These are phyloP conservation scores for Colletotrichum sp. DNA, from an alignment of 2,329 filamentous ascomycete species.

Conservation along the genomic window DNA sequence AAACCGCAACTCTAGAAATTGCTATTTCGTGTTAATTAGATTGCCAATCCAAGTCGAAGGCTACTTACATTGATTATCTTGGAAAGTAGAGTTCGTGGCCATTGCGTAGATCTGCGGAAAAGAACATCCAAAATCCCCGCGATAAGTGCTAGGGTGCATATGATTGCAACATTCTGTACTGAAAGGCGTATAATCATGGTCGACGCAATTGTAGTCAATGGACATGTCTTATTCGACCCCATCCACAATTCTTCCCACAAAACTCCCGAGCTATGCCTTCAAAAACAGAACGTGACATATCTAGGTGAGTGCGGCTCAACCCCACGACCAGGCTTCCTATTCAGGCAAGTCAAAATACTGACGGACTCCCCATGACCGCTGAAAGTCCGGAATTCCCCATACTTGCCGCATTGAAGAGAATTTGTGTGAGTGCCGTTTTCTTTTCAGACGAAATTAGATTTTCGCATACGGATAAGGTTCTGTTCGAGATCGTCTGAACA, in stretches of 20 bases:
- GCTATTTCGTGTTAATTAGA: neutral
- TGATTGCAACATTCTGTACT: neutral
- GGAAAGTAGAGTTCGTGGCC: neutral
- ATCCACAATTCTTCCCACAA: neutral
- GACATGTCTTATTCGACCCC: neutral
- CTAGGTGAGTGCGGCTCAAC: neutral
- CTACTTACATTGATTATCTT: neutral
- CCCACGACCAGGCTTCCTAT: neutral
- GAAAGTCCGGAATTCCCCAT: neutral
- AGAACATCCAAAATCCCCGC: neutral
- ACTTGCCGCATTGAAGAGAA: neutral
- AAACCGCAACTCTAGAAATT: neutral
- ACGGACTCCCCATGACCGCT: neutral
- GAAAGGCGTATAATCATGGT: neutral
- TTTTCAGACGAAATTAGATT: neutral
- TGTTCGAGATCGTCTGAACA: neutral
- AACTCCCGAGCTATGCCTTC: neutral
- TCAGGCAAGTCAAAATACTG: neutral
- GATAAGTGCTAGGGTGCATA: neutral
- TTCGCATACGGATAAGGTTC: neutral
- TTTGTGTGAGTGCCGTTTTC: neutral
- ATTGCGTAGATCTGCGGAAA: neutral
- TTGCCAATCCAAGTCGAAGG: neutral
- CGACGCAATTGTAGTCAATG: neutral
- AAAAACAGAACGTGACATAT: neutral